These are phyloP conservation scores for Aspergillus diversus DNA, from an alignment of 495 filamentous ascomycete genomes.

Conservation along the genomic window DNA sequence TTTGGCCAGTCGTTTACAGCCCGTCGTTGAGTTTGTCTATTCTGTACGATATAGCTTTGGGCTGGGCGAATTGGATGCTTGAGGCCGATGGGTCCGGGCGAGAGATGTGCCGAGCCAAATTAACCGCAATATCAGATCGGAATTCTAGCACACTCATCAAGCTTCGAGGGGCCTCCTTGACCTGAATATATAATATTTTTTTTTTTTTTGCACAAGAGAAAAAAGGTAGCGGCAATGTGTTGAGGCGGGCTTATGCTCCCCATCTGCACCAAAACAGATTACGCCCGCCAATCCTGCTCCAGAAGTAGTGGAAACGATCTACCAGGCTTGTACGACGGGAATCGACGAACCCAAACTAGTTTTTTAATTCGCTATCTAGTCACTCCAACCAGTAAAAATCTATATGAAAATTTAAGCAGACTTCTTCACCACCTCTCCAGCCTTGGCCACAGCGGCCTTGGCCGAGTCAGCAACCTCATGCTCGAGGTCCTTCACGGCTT, in stretches of 20 bases:
- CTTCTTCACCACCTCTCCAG: conserved; percentile 38
- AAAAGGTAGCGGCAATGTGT: neutral
- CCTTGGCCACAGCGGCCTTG: conserved; percentile 35
- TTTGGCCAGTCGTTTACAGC: conserved; percentile 11
- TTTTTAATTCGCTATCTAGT: neutral
- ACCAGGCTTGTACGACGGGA: neutral
- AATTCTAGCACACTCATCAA: no score
- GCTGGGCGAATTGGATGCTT: conserved; percentile 2
- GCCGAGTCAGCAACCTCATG: conserved; percentile 48
- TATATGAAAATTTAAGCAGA: conserved; percentile 19
- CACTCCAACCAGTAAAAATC: neutral
- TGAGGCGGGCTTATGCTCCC: no score
- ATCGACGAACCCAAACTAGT: neutral
- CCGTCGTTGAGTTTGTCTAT: neutral
- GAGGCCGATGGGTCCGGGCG: neutral
- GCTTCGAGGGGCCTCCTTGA: no score
- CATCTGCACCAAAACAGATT: no score
- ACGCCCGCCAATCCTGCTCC: neutral
- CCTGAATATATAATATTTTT: no score
- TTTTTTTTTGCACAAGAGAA: neutral
- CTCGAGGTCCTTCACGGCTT: conserved; percentile 53
- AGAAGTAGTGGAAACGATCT: neutral
- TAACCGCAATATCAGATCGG: neutral
- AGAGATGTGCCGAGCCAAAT: neutral
- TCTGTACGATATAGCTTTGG: neutral